Evolutionary conservation across 768 basidiomycete genomes (phyloP).

Genomic region (Mycena sanguinolenta): DNA sequence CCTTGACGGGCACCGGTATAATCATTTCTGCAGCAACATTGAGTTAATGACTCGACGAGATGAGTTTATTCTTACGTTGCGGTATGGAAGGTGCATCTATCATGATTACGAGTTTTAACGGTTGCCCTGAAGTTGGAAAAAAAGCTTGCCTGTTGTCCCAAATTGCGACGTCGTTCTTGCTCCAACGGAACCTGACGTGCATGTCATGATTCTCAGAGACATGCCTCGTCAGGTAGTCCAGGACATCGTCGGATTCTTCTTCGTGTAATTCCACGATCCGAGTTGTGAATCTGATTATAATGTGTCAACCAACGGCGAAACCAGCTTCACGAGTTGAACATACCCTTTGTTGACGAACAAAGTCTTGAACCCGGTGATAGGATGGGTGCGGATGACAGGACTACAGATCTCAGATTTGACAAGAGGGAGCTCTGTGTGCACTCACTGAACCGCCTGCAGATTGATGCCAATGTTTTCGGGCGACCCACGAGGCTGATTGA

Average conservation of each 20-base stretch:
- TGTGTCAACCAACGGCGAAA: neutral
- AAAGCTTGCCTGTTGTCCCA: constrained; percentile 67
- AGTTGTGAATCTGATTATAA: constrained; percentile 62
- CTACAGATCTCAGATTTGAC: constrained; percentile 35
- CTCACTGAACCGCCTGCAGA: constrained; percentile 65
- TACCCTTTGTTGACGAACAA: constrained; percentile 68
- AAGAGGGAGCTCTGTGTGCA: neutral
- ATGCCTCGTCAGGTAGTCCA: constrained; percentile 64
- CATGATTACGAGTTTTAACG: neutral
- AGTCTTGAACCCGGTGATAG: constrained; percentile 71
- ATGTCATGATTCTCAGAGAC: constrained; percentile 72
- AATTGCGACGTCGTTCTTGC: constrained; percentile 65
- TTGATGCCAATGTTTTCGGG: constrained; percentile 65
- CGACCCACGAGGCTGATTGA: constrained; percentile 62
- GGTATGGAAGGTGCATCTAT: constrained; percentile 59
- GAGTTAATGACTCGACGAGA: neutral
- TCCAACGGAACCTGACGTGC: constrained; percentile 67
- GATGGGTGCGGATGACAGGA: constrained; percentile 68
- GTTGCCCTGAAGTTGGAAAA: too few species aligned
- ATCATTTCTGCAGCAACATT: constrained; percentile 46
- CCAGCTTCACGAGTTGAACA: constrained; percentile 26
- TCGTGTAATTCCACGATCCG: constrained; percentile 65
- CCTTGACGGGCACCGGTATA: constrained; percentile 55
- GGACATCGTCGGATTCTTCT: constrained; percentile 66
- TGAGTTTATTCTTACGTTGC: constrained; percentile 50